A percentile compares a stretch with the other conserved stretches of the same genome.
Conservation (phyloP, 352 stramenopile species). For the Nothophytophthora sp. region DNA sequence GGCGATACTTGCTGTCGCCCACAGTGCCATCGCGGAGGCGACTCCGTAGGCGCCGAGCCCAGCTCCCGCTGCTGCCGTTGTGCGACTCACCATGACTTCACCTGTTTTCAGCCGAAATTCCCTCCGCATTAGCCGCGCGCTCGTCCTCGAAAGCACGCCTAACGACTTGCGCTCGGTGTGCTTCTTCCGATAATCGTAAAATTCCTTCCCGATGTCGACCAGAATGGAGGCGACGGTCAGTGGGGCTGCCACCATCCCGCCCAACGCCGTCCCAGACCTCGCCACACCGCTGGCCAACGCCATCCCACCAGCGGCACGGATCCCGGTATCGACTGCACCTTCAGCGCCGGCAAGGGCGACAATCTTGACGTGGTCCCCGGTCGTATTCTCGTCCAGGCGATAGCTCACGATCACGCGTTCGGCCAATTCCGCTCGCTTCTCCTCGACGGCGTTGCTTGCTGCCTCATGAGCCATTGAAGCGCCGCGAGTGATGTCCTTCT, state of each 20-base stretch:
- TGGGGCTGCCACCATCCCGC: conserved; percentile 51
- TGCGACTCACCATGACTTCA: conserved; percentile 74
- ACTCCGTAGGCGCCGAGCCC: conserved; percentile 75
- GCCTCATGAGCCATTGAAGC: conserved; percentile 34
- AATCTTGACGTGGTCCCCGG: conserved; percentile 37
- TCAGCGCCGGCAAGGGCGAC: conserved; percentile 63
- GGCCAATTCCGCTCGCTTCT: conserved; percentile 45
- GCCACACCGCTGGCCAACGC: conserved; percentile 69
- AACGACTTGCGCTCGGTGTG: conserved; percentile 64
- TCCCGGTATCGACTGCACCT: conserved; percentile 70
- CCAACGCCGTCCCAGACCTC: conserved; percentile 46
- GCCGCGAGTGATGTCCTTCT: conserved; percentile 54
- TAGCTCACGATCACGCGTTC: conserved; percentile 58
- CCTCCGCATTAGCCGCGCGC: conserved; percentile 73
- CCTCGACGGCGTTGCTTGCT: conserved; percentile 33
- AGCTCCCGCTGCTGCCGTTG: conserved; percentile 67
- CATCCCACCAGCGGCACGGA: conserved; percentile 70
- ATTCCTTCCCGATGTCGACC: conserved; percentile 86
- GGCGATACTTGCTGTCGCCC: conserved; percentile 74
- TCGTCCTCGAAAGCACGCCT: conserved; percentile 66
- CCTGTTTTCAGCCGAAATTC: conserved; percentile 79
- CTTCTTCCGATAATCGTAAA: conserved; percentile 78
- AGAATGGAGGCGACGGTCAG: conserved; percentile 82
- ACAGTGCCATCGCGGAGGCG: conserved; percentile 69
- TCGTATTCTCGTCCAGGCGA: conserved; percentile 42